Evolutionary conservation across 2,329 filamentous ascomycete genomes (phyloP), one percentile per base, ranked within the genome.

Genomic region (Dichotomopilus funicola): DNA sequence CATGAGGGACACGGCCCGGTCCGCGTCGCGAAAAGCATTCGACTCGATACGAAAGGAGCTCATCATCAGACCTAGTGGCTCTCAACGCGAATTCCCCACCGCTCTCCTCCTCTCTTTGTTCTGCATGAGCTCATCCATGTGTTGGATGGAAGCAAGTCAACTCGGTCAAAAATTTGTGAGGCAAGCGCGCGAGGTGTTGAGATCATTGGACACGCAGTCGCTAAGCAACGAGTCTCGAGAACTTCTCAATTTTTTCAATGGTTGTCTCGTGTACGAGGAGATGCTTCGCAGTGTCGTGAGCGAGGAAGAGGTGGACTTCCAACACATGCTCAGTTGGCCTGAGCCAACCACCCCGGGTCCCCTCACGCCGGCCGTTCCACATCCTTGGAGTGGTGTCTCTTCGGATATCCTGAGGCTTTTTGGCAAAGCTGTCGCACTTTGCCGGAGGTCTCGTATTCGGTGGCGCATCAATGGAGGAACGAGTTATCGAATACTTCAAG

Each of bases 81-180:
- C 19, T 6, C 52, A 35, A 10, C 33, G 47, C 35, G 49, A 53
- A 8, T 65, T 64, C 19, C 65, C 65, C 5, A 59, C 55, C 12
- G 63, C 59, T 13, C 57, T 66, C 5, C 57, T 66, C 9, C 36
- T 66, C 9, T 61, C 65, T 0, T 51, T 66, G 8, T 66, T 66
- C 45, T 66, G 65, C 55, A 65, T 66, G 65, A 66, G 65, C 44
- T 66, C 65, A 8, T 66, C 65, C 31, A 62, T 66, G 58, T 63
- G 61, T 52, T 66, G 65, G 65, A 58, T 65, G 46, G 65, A 66
- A 27, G 51, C 63, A 1, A 61, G 62, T 3, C 60, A 64, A 42
- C 61, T 66, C 3, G 65, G 65, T 3, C 59, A 62, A 10, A 59
- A 62, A 9, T 66, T 60, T 35, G 56, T 66, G 8, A 55, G 61